These are phyloP conservation scores for Dalechampia spathulata DNA, from an alignment of 441 rosid species.

Conservation along the genomic window DNA sequence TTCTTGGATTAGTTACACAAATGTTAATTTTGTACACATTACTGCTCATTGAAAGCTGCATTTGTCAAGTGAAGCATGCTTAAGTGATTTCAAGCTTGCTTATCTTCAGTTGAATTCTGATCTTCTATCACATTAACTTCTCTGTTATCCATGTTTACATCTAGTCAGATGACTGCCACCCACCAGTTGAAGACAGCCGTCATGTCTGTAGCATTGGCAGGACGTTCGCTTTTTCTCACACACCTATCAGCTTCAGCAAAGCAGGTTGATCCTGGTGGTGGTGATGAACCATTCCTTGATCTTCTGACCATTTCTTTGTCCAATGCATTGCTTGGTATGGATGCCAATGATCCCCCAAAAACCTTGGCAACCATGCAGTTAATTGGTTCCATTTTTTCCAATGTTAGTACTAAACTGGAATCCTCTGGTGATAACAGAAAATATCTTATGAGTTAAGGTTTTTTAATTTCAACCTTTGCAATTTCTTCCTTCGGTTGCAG, in stretches of 20 bases:
- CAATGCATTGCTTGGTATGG: constrained; percentile 98
- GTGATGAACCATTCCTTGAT: constrained; percentile 42
- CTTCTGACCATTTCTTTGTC: constrained; percentile 83
- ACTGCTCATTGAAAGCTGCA: background rate
- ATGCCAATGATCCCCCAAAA: constrained; percentile 99
- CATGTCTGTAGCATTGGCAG: constrained; percentile 96
- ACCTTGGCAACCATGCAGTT: constrained; percentile 97
- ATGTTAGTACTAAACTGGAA: constrained; percentile 47
- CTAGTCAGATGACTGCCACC: constrained; percentile 98
- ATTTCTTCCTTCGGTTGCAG: constrained; percentile 36
- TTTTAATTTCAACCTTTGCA: background rate
- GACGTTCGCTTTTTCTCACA: constrained; percentile 82
- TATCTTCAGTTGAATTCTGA: constrained; percentile 12
- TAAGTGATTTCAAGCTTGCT: background rate
- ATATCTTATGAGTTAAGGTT: constrained; percentile 5
- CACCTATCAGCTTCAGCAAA: constrained; percentile 51
- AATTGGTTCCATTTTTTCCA: constrained; percentile 98
- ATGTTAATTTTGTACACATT: constrained; percentile 6
- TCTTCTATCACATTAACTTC: constrained; percentile 32
- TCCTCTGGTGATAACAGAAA: constrained; percentile 3
- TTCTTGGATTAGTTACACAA: constrained; percentile 9
- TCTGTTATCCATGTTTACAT: constrained; percentile 38
- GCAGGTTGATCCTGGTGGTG: constrained; percentile 48
- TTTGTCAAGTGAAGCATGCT: background rate
- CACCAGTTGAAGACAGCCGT: constrained; percentile 99